These are phyloP conservation scores for Fraxinus pennsylvanica DNA, from an alignment of 257 asterid genomes.

Conservation along the genomic window DNA sequence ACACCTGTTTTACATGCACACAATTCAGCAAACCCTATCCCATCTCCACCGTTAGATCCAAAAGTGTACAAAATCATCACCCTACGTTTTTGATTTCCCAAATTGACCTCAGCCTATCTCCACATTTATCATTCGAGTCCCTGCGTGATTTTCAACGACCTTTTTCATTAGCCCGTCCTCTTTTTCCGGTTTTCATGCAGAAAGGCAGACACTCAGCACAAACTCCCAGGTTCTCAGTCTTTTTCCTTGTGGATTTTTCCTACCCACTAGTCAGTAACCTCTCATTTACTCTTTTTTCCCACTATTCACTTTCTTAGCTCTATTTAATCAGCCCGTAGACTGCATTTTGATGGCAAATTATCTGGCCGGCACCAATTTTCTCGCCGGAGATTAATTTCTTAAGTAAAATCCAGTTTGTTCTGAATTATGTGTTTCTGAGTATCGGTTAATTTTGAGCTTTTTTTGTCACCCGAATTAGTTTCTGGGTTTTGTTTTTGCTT, in stretches of 20 bases:
- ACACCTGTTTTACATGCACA: conserved; percentile 4
- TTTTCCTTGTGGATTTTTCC: conserved; percentile 31
- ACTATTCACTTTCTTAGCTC: conserved; percentile 9
- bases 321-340: background rate
- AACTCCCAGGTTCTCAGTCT: conserved; percentile 39
- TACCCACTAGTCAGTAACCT: conserved; percentile 6
- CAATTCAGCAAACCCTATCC: conserved; percentile 4
- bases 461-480: background rate
- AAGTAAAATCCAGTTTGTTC: background rate
- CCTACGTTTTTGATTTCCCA: conserved; percentile 2
- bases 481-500: conserved; percentile 8
- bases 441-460: background rate
- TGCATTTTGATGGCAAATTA: conserved; percentile 11
- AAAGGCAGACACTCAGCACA: conserved; percentile 49
- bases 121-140: conserved; percentile 7
- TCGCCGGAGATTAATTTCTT: conserved; percentile 14
- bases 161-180: conserved; percentile 25
- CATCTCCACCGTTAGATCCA: conserved; percentile 31
- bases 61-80: conserved; percentile 19
- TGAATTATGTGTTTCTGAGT: background rate
- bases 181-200: conserved; percentile 50
- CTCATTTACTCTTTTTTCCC: conserved; percentile 2
- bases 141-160: conserved; percentile 38
- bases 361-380: conserved; percentile 21
- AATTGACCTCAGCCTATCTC: conserved; percentile 25